Base-by-base conservation (phyloP, 352 stramenopile species). In the Phytophthora gonapodyides region DNA sequence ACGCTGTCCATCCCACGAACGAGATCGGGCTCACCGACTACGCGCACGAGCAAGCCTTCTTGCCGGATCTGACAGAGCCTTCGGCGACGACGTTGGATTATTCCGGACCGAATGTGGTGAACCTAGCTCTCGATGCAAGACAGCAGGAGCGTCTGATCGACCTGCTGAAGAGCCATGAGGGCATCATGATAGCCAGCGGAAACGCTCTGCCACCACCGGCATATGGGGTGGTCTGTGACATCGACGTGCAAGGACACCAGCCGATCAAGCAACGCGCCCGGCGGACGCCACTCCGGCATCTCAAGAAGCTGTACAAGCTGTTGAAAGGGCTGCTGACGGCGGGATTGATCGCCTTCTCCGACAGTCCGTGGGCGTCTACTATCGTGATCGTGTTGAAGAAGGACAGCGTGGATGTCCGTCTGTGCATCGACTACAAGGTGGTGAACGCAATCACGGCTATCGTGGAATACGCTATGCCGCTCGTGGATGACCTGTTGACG, bases 371-470 rank as follows among this genome's bases (percentile, higher is more conserved):
- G 44, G 12, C 44, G 16, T 51, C 24, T 8, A 15, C 44, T 0
- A 40, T 51, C 12, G 44, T 51, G 13, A 51, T 51, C 42, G 16
- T 33, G 8, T 5, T 41, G 0, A 52, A 52, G 27, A 51, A 51
- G 21, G 40, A 51, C 15, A 31, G 45, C 7, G 27, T 31, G 5
- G 27, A 31, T 3, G 8, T 31, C 6, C 5, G 27, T 1, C 27
- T 31, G 5, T 31, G 27, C 6, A 31, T 31, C 6, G 27, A 31
- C 5, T 31, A 31, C 27, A 31, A 31, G 5, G 8, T 31, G 7
- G 45, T 33, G 7, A 52, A 52, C n/a, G 45, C 45, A 0, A 16
- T 52, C 3, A 52, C 45, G 3, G 31, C 31, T 1, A 40, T 42
- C 7, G 33, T 40, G 2, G 45, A 52, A 15, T 41, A 52, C 19